These are phyloP conservation scores for Myxozyma lipomycoides DNA, from an alignment of 805 yeast species.

Conservation along the genomic window DNA sequence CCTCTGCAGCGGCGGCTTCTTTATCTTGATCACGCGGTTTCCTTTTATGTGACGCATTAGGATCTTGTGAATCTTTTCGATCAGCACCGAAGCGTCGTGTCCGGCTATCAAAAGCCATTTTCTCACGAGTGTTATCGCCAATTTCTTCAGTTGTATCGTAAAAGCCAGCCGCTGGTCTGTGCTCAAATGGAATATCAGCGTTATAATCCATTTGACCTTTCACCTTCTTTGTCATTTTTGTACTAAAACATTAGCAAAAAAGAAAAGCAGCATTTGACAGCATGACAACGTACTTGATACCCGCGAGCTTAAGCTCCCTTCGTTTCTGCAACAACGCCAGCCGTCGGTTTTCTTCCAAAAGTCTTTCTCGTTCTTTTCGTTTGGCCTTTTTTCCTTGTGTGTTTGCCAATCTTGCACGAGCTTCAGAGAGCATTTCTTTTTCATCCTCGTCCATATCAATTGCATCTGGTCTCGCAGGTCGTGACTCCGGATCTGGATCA, in stretches of 20 bases:
- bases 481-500: constrained; percentile 70
- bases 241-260: too few relatives aligned
- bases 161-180: constrained; percentile 59
- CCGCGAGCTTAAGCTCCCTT: constrained; percentile 77
- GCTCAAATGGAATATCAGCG: constrained; percentile 77
- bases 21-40: constrained; percentile 15
- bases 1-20: constrained; percentile 30
- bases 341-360: constrained; percentile 72
- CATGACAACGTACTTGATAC: constrained; percentile 36
- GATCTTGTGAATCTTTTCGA: constrained; percentile 27
- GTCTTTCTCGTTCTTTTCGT: constrained; percentile 78
- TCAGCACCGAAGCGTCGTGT: constrained; percentile 22
- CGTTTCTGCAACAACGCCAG: constrained; percentile 74
- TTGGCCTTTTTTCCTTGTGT: constrained; percentile 95
- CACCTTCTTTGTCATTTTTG: constrained; percentile 43
- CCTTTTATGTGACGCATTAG: constrained; percentile 27
- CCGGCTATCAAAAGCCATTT: constrained; percentile 42
- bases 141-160: constrained; percentile 67
- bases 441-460: constrained; percentile 83
- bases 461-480: constrained; percentile 75
- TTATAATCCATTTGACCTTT: constrained; percentile 72
- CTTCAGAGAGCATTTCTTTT: constrained; percentile 89
- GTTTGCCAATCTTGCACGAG: constrained; percentile 83
- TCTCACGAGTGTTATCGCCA: constrained; percentile 39
- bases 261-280: too few relatives aligned